These are phyloP conservation scores for Arthromyces matolae DNA, from an alignment of 768 basidiomycete genomes.

Conservation along the genomic window DNA sequence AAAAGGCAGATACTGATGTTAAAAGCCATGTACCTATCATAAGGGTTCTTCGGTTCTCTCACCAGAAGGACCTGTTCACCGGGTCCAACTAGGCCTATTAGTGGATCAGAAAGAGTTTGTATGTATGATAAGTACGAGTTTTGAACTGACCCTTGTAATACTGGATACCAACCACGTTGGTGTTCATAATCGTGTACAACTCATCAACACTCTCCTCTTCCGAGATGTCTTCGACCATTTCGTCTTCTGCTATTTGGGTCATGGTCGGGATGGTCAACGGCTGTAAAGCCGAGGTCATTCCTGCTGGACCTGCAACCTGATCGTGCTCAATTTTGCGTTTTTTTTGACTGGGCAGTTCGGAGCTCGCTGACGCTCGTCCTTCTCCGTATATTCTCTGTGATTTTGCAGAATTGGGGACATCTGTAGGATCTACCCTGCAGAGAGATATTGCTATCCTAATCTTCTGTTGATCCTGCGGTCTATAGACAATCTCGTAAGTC, in stretches of 20 bases:
- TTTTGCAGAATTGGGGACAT: slow-evolving; percentile 49
- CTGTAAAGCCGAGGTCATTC: not conserved
- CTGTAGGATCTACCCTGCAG: slow-evolving; percentile 51
- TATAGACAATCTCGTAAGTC: slow-evolving; percentile 20
- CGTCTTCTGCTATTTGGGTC: slow-evolving; percentile 30
- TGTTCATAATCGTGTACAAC: slow-evolving; percentile 53
- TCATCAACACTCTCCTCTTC: slow-evolving; percentile 61
- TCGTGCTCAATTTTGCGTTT: slow-evolving; percentile 40
- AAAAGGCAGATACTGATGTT: too few relatives aligned
- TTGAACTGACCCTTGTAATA: slow-evolving; percentile 63
- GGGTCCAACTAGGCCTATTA: slow-evolving; percentile 68
- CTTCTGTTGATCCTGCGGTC: slow-evolving; percentile 59
- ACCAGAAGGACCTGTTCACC: slow-evolving; percentile 74
- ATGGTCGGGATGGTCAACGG: slow-evolving; percentile 6
- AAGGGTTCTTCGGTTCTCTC: slow-evolving; percentile 62
- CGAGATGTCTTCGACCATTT: slow-evolving; percentile 37
- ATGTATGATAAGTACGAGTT: slow-evolving; percentile 9
- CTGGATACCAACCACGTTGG: slow-evolving; percentile 78
- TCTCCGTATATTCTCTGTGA: not conserved
- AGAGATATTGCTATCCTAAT: slow-evolving; percentile 54
- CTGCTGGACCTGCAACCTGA: slow-evolving; percentile 18
- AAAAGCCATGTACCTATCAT: slow-evolving; percentile 50
- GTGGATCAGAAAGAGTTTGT: slow-evolving; percentile 5
- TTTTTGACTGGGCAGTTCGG: slow-evolving; percentile 29
- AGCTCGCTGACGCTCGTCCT: slow-evolving; percentile 1